Conservation (phyloP, 306 rosid species). For the Senna tora region DNA sequence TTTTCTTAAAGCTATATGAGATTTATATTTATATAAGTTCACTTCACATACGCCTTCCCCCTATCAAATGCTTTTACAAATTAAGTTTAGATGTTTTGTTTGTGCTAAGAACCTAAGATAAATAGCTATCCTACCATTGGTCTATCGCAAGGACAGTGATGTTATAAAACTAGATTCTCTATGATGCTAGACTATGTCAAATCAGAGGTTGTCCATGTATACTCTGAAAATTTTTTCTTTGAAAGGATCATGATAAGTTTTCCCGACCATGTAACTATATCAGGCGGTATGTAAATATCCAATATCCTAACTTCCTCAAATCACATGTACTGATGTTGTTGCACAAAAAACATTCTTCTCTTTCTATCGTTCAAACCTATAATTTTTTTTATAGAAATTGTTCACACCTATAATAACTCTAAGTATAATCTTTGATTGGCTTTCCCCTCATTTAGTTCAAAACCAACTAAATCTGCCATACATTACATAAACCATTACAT, state of each 20-base stretch:
- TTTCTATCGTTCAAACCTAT: not conserved
- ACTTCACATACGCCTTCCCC: not conserved
- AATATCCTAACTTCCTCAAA: not conserved
- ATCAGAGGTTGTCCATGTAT: not conserved
- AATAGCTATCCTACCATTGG: not conserved
- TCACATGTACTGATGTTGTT: not conserved
- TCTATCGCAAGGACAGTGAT: not conserved
- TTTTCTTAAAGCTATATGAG: not conserved
- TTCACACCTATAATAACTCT: not conserved
- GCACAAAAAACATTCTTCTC: not conserved
- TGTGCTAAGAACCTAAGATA: not conserved
- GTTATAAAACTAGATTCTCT: not conserved
- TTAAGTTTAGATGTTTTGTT: not conserved
- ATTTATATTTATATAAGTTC: too few species aligned
- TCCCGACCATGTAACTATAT: not conserved
- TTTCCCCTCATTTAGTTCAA: constrained; percentile 5
- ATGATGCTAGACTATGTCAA: not conserved
- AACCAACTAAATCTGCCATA: not conserved
- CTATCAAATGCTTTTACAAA: not conserved
- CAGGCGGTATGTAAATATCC: not conserved
- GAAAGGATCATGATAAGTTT: not conserved
- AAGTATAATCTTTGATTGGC: not conserved
- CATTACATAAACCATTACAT: not conserved
- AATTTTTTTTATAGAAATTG: too few species aligned
- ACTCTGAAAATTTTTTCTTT: not conserved